Evolutionary conservation across 2,329 filamentous ascomycete species (phyloP), one percentile per base, ranked within the genome.

Genomic region (Claviceps pusilla): DNA sequence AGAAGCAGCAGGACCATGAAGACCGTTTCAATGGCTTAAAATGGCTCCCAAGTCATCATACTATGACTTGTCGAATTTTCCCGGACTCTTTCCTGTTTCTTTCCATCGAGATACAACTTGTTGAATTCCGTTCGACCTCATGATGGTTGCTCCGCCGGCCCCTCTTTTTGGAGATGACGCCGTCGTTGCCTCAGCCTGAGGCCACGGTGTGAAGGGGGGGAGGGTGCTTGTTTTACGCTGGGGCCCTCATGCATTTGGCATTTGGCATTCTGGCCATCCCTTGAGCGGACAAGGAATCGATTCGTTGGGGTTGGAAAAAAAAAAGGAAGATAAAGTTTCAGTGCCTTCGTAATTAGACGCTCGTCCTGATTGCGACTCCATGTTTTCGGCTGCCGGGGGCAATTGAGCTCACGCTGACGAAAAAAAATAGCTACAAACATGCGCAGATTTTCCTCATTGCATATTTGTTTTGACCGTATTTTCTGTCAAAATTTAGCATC

Each of bases 1-100:
- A 54, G 56, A 33, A 52, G 16, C 57, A 48, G 39, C 57, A 56
- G 50, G 55, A 67, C 66, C 69, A 64, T 71, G 55, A 54, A 64
- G 57, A 54, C 50, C 16, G 19, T 9, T 46, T 19, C 19, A 58
- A 60, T 39, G 5, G 1, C 2, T 37, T 7, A 2, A 46, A 59
- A 59, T 62, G 56, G 19, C 7, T 56, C 14, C 39, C 29, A 62
- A 50, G 50, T 53, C 39, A 16, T 1, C 0, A 1, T 0, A 2
- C 52, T 50, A 10, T 45, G n/a, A 10, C 3, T 0, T 2, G 3
- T 28, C 57, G 29, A 61, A 63, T 59, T 66, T 65, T 60, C 52
- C 59, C 11, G 60, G 56, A 57, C 55, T 58, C 58, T 51, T 14
- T 33, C 47, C 55, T 55, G 48, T 51, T 41, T 57, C 54, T 63